Percentiles rank a stretch among this genome's conserved stretches.
phyloP scores from a whole-genome alignment of 2,329 filamentous ascomycete species.

The Talaromyces islandicus region DNA sequence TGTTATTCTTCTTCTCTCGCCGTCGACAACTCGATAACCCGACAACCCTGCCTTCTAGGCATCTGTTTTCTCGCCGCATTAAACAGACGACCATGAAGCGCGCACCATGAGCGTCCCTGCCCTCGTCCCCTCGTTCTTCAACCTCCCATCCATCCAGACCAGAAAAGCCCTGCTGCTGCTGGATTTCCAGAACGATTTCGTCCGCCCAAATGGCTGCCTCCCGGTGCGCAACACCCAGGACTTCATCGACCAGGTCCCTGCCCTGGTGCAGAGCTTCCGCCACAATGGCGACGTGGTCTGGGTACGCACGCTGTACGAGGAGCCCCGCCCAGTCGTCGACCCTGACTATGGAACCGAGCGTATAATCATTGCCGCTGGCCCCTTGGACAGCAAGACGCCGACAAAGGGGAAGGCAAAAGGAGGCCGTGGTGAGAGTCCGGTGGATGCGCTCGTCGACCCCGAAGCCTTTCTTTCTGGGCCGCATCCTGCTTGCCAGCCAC shows the following conservation, averaged over 20 bases:
- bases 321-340: conserved; percentile 53
- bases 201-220: conserved; percentile 62
- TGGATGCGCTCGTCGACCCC: conserved; percentile 20
- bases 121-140: conserved; percentile 8
- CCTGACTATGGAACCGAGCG: conserved; percentile 43
- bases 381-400: conserved; percentile 14
- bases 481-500: conserved; percentile 34
- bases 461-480: conserved; percentile 38
- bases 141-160: conserved; percentile 47
- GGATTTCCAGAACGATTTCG: conserved; percentile 88
- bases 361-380: conserved; percentile 35
- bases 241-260: conserved; percentile 61
- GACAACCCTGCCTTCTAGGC: background rate
- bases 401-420: conserved; percentile 1
- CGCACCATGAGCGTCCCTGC: conserved; percentile 10
- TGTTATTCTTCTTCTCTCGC: background rate
- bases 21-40: background rate
- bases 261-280: conserved; percentile 68
- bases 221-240: conserved; percentile 57
- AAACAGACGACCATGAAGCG: conserved; percentile 4
- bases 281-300: conserved; percentile 70
- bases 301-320: conserved; percentile 70
- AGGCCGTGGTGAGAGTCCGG: background rate
- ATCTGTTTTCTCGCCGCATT: background rate
- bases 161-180: conserved; percentile 70